Conservation (phyloP, 2,329 filamentous ascomycete species). For the Drechslerella coelobrocha region DNA sequence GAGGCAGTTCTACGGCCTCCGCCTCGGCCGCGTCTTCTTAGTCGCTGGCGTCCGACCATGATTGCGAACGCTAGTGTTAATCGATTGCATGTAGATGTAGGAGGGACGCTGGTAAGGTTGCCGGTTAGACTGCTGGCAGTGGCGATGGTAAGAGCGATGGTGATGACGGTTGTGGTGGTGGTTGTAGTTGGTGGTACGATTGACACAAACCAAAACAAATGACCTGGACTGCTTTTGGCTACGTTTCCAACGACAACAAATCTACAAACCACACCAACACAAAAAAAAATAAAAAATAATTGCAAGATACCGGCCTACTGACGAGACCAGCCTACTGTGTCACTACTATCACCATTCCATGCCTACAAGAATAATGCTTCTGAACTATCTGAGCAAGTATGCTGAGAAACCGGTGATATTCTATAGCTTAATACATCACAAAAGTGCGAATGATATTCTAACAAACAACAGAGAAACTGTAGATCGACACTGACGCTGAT, state of each 20-base stretch:
- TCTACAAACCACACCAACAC: constrained; percentile 19
- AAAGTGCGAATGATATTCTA: no score
- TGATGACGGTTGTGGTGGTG: constrained; percentile 16
- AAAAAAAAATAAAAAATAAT: no score
- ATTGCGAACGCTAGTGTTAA: constrained; percentile 3
- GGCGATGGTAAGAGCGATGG: not conserved
- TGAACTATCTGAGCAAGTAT: no score
- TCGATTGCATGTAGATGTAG: not conserved
- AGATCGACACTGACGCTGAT: no score
- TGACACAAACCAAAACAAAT: constrained; percentile 49
- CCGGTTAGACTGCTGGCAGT: not conserved
- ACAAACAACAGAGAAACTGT: no score
- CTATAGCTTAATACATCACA: no score
- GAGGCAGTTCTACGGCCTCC: constrained; percentile 27
- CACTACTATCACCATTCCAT: no score
- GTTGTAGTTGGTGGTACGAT: not conserved
- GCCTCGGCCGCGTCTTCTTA: constrained; percentile 34
- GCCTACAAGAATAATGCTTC: no score
- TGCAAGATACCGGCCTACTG: no score
- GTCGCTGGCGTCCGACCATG: constrained; percentile 41
- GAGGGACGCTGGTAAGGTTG: constrained; percentile 8
- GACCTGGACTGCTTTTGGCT: constrained; percentile 8
- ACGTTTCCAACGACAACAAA: constrained; percentile 49
- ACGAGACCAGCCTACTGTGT: no score
- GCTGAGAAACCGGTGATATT: no score